A percentile compares a stretch with the other conserved stretches of the same genome.
Evolutionary conservation across 768 basidiomycete genomes (phyloP).

Genomic region (Leccinum disarticulatum): DNA sequence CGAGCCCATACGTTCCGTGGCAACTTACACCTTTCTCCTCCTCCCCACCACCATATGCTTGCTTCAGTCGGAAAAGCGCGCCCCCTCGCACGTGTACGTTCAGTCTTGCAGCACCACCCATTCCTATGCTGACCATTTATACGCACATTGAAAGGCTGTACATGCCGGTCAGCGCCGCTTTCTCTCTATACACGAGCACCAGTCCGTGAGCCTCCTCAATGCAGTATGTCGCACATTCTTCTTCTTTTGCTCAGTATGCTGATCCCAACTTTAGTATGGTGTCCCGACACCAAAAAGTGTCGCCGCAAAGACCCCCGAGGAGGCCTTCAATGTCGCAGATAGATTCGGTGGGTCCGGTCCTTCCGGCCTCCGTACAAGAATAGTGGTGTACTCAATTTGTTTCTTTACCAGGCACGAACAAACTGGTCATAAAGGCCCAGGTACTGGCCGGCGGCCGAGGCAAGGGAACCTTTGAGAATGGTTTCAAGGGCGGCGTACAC

Average conservation of each 20-base stretch:
- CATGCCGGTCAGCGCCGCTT: constrained; percentile 86
- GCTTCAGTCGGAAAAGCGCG: constrained; percentile 64
- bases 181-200: constrained; percentile 97
- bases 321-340: constrained; percentile 87
- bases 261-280: constrained; percentile 68
- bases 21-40: constrained; percentile 9
- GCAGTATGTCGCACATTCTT: constrained; percentile 52
- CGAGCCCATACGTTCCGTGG: constrained; percentile 18
- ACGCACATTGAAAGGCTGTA: constrained; percentile 43
- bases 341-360: constrained; percentile 64
- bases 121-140: neutral
- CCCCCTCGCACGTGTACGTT: constrained; percentile 60
- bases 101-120: neutral
- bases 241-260: neutral
- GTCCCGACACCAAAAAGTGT: constrained; percentile 93
- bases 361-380: neutral
- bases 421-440: constrained; percentile 97
- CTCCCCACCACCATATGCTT: constrained; percentile 52
- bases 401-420: constrained; percentile 54
- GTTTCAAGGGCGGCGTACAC: constrained; percentile 97
- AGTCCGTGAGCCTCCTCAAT: constrained; percentile 93
- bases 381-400: neutral
- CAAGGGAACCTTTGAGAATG: constrained; percentile 95
- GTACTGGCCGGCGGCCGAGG: constrained; percentile 98
- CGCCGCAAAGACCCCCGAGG: constrained; percentile 82